A percentile compares a stretch with the other conserved stretches of the same genome.
phyloP scores from a whole-genome alignment of 2,329 filamentous ascomycete genomes.

The Talaromyces sp. region DNA sequence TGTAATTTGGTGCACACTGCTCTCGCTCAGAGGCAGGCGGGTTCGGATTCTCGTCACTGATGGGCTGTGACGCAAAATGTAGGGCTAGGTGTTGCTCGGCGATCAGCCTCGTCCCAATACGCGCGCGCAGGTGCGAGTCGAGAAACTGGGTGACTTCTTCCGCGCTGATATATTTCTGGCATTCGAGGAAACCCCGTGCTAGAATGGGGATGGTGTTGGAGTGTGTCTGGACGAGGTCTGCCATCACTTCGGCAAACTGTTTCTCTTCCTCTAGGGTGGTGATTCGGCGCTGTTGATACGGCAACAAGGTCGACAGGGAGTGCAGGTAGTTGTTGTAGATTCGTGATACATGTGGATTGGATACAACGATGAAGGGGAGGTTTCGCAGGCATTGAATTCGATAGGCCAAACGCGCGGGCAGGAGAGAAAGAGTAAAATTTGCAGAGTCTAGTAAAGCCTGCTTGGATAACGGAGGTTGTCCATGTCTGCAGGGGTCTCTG shows the following conservation, averaged over 20 bases:
- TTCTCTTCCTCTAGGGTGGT: slow-evolving; percentile 79
- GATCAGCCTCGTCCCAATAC: slow-evolving; percentile 89
- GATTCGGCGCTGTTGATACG: slow-evolving; percentile 69
- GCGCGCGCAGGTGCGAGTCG: slow-evolving; percentile 85
- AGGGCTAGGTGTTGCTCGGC: slow-evolving; percentile 95
- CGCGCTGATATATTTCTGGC: slow-evolving; percentile 78
- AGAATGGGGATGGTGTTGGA: slow-evolving; percentile 90
- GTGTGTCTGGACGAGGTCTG: slow-evolving; percentile 92
- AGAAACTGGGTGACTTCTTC: slow-evolving; percentile 83
- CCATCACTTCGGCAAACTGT: slow-evolving; percentile 84
- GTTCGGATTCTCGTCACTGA: slow-evolving; percentile 52
- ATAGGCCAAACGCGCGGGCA: slow-evolving; percentile 86
- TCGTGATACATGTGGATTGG: slow-evolving; percentile 88
- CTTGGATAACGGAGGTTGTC: slow-evolving; percentile 76
- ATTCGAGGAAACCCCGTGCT: slow-evolving; percentile 88
- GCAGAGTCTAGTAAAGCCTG: slow-evolving; percentile 79
- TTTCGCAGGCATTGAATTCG: slow-evolving; percentile 90
- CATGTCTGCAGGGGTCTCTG: slow-evolving; percentile 47
- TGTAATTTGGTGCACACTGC: slow-evolving; percentile 55
- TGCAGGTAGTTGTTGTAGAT: slow-evolving; percentile 97
- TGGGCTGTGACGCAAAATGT: slow-evolving; percentile 68
- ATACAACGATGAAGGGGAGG: slow-evolving; percentile 94
- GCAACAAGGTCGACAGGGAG: slow-evolving; percentile 81
- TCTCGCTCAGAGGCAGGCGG: slow-evolving; percentile 15
- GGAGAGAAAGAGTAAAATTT: slow-evolving; percentile 89